Conservation (phyloP, 164 flowering plant genomes). For the Vitis rotundifolia region DNA sequence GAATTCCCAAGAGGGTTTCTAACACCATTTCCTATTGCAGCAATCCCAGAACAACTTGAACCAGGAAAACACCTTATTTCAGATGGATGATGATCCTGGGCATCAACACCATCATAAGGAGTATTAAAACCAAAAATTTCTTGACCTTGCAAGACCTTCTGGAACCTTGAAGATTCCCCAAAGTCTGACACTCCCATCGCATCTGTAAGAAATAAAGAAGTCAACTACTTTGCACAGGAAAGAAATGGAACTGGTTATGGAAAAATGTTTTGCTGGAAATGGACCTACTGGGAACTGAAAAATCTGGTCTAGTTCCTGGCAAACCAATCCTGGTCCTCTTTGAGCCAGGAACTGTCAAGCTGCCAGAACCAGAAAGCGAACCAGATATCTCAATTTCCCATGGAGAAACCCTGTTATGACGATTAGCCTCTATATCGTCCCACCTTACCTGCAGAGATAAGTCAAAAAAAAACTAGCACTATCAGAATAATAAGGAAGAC, state of each 20-base stretch:
- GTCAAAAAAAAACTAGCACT: not conserved
- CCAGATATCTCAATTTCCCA: slow-evolving; percentile 91
- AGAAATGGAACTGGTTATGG: not conserved
- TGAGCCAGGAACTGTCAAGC: slow-evolving; percentile 40
- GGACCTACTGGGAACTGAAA: slow-evolving; percentile 59
- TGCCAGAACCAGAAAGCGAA: slow-evolving; percentile 46
- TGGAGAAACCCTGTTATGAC: slow-evolving; percentile 81
- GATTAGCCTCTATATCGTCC: slow-evolving; percentile 64
- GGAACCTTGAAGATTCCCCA: slow-evolving; percentile 82
- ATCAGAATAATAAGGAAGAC: not conserved
- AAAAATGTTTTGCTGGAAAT: not conserved
- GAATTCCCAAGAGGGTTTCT: slow-evolving; percentile 28
- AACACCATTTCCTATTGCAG: slow-evolving; percentile 29
- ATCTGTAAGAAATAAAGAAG: slow-evolving; percentile 33
- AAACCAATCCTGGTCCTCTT: slow-evolving; percentile 69
- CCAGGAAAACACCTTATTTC: slow-evolving; percentile 38
- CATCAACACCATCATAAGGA: slow-evolving; percentile 37
- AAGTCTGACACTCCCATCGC: slow-evolving; percentile 67
- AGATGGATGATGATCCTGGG: slow-evolving; percentile 38
- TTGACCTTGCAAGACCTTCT: slow-evolving; percentile 99
- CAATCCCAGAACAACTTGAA: slow-evolving; percentile 27
- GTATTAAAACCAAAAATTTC: slow-evolving; percentile 65
- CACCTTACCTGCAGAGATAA: slow-evolving; percentile 77
- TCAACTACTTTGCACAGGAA: not conserved
- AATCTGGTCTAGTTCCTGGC: slow-evolving; percentile 52